Percentiles rank a stretch among this genome's conserved stretches.
These are phyloP conservation scores for Noccaea bulbosa DNA, from an alignment of 345 rosid species.

Conservation along the genomic window DNA sequence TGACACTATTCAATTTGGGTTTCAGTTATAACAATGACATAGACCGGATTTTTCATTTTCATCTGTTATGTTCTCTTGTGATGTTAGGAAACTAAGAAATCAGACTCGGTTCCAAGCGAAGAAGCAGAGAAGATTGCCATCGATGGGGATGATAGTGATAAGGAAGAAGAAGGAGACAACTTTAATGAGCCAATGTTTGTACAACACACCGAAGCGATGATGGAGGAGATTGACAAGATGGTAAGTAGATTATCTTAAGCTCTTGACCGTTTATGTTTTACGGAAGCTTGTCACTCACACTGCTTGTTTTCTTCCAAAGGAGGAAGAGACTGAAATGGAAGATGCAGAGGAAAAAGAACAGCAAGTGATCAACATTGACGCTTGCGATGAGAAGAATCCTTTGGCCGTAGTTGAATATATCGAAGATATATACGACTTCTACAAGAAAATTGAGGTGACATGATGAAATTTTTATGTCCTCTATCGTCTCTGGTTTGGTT, in stretches of 20 bases:
- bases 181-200: conserved; percentile 70
- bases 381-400: conserved; percentile 62
- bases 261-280: not conserved
- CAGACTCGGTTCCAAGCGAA: conserved; percentile 43
- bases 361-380: conserved; percentile 60
- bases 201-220: conserved; percentile 82
- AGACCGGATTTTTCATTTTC: not conserved
- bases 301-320: conserved; percentile 34
- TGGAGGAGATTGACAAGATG: conserved; percentile 81
- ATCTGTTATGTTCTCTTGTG: conserved; percentile 1
- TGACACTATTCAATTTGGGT: conserved; percentile 18
- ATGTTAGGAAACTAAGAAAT: conserved; percentile 56
- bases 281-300: conserved; percentile 1
- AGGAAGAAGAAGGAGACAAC: conserved; percentile 40
- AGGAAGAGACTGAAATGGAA: conserved; percentile 86
- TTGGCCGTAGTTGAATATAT: conserved; percentile 83
- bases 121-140: conserved; percentile 49
- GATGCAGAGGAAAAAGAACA: conserved; percentile 57
- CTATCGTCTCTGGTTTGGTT: no score
- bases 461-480: not conserved
- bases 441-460: conserved; percentile 32
- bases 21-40: conserved; percentile 18
- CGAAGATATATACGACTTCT: conserved; percentile 63
- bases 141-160: conserved; percentile 52
- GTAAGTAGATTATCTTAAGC: conserved; percentile 44